Conservation (phyloP, 1,139 yeast species). For the Protomyces pachydermus region DNA sequence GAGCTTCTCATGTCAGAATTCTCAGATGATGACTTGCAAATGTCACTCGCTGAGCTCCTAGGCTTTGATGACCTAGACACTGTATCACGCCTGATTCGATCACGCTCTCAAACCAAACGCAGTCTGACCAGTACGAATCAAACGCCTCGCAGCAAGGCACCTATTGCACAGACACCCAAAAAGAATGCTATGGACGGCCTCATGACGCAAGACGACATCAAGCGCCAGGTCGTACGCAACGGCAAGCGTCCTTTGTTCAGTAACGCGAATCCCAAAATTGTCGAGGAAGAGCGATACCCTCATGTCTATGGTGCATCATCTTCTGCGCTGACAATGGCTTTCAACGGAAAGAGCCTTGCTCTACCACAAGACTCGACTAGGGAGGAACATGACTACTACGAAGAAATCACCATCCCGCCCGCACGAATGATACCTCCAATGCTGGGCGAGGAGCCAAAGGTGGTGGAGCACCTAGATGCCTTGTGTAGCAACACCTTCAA, state of each 20-base stretch:
- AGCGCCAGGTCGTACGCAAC: conserved; percentile 52
- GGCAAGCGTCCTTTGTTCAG: conserved; percentile 50
- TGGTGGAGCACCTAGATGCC: conserved; percentile 57
- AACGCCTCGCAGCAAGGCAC: background rate
- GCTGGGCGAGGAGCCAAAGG: conserved; percentile 54
- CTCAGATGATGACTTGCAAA: conserved; percentile 59
- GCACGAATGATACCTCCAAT: conserved; percentile 50
- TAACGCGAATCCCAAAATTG: conserved; percentile 46
- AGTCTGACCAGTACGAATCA: conserved; percentile 35
- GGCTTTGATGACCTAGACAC: conserved; percentile 84
- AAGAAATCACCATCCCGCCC: conserved; percentile 78
- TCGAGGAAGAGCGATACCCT: conserved; percentile 59
- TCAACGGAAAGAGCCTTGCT: conserved; percentile 72
- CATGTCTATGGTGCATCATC: conserved; percentile 77
- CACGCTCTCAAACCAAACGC: conserved; percentile 38
- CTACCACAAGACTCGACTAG: conserved; percentile 81
- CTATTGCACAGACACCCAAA: background rate
- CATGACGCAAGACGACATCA: conserved; percentile 3
- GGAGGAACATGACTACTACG: conserved; percentile 51
- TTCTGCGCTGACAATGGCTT: conserved; percentile 59
- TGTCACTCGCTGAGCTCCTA: conserved; percentile 64
- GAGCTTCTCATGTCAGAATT: background rate
- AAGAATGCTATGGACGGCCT: conserved; percentile 10
- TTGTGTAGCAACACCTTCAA: conserved; percentile 81
- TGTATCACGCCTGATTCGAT: conserved; percentile 59